Base-by-base conservation (phyloP, 2,329 filamentous ascomycete genomes). In the Daldinia sp. region DNA sequence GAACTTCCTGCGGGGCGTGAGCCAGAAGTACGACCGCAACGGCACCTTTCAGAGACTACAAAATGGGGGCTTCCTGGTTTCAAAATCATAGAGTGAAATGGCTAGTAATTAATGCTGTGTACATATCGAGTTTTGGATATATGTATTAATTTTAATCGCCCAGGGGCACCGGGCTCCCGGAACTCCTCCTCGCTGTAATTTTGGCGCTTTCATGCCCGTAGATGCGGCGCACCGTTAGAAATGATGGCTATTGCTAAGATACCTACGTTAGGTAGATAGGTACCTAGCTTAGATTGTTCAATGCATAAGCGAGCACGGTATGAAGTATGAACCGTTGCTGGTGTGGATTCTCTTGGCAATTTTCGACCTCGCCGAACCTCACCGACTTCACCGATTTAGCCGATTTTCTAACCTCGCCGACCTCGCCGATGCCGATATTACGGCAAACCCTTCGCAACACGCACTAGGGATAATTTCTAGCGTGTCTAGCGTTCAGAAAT, bases 51-150 rank as follows among this genome's bases (percentile, higher is more conserved):
- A 50, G 26, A 50, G 26, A 50, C 26, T 50, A 50, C 46, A 50
- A 50, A 50, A 50, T 50, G 46, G 46, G 13, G 46, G 46, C 6
- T 50, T 50, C 46, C 46, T 50, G 13, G 46, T 50, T 50, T 50
- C 46, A 15, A 50, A 6, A 50, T 30, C 46, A 30, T 50, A 50
- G 23, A 50, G 46, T 1, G 20, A 50, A 28, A 50, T 26, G 10
- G 3, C 42, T 15, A 3, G 18, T 26, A 20, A 20, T 39, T 39
- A 39, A 39, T 39, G 23, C 12, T 48, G 10, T 48, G 12, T 48
- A 28, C 20, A 48, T 48, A 48, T 26, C 20, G 26, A 23, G n/a
- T 15, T 28, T 48, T 48, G 20, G 10, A 48, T 48, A 26, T 15
- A 48, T 2, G 33, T 48, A 28, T 48, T 48, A 48, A 48, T 48